Conservation (phyloP, 1,139 yeast genomes). For the Suhomyces atakaporum region DNA sequence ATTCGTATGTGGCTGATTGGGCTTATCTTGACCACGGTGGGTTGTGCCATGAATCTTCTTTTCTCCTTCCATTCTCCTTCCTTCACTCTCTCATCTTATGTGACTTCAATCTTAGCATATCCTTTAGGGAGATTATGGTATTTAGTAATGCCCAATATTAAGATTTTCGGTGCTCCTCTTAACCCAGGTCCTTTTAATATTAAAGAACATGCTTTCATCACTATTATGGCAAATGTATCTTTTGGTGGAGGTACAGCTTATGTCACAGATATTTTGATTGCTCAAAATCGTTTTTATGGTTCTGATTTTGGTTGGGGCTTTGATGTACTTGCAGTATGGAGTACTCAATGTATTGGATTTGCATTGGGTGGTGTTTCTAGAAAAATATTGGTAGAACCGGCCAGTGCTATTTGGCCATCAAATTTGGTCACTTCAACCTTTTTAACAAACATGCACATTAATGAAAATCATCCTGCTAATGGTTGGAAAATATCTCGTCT, state of each 20-base stretch:
- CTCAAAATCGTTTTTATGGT: slow-evolving; percentile 54
- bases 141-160: slow-evolving; percentile 45
- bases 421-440: slow-evolving; percentile 49
- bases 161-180: slow-evolving; percentile 44
- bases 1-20: slow-evolving; percentile 61
- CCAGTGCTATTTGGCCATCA: slow-evolving; percentile 71
- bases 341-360: slow-evolving; percentile 65
- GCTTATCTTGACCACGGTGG: slow-evolving; percentile 56
- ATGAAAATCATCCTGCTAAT: slow-evolving; percentile 55
- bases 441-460: slow-evolving; percentile 61
- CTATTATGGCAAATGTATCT: slow-evolving; percentile 61
- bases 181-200: slow-evolving; percentile 68
- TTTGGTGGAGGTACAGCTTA: slow-evolving; percentile 64
- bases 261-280: slow-evolving; percentile 59
- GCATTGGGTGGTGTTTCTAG: slow-evolving; percentile 63
- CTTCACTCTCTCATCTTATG: slow-evolving; percentile 53
- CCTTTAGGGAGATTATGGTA: slow-evolving; percentile 61
- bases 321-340: slow-evolving; percentile 50
- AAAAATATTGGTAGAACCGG: slow-evolving; percentile 60
- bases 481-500: slow-evolving; percentile 46
- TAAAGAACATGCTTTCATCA: slow-evolving; percentile 66
- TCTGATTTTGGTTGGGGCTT: slow-evolving; percentile 54
- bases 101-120: slow-evolving; percentile 62
- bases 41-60: slow-evolving; percentile 60
- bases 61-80: slow-evolving; percentile 63